These are phyloP conservation scores for Trichoderma sp. DNA, from an alignment of 2,329 filamentous ascomycete genomes.

Conservation along the genomic window DNA sequence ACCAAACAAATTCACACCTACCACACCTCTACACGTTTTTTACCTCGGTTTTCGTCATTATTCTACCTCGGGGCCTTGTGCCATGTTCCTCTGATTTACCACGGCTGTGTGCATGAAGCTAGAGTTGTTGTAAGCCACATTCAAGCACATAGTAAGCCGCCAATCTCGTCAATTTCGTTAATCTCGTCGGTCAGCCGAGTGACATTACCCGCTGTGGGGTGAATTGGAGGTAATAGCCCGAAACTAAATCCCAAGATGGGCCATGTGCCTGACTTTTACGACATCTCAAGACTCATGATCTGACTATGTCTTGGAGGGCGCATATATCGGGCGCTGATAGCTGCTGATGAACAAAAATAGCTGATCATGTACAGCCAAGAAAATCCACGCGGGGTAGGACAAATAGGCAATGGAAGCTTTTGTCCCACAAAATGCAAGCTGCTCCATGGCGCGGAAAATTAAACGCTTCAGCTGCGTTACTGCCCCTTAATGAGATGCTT, in stretches of 20 bases:
- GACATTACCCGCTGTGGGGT: not conserved
- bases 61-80: not conserved
- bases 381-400: not conserved
- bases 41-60: not conserved
- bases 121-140: not conserved
- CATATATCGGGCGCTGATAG: not conserved
- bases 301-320: not conserved
- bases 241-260: not conserved
- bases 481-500: not conserved
- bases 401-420: not conserved
- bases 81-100: not conserved
- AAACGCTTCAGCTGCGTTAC: not conserved
- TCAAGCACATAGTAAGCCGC: not conserved
- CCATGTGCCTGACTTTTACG: not conserved
- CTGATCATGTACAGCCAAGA: not conserved
- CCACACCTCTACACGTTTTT: not conserved
- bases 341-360: not conserved
- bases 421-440: not conserved
- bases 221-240: not conserved
- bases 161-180: not conserved
- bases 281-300: not conserved
- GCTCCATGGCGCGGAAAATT: not conserved
- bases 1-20: no score
- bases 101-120: not conserved
- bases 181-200: not conserved